Conservation (phyloP, 2,329 filamentous ascomycete genomes). For the Torrubiella hemipterigena region DNA sequence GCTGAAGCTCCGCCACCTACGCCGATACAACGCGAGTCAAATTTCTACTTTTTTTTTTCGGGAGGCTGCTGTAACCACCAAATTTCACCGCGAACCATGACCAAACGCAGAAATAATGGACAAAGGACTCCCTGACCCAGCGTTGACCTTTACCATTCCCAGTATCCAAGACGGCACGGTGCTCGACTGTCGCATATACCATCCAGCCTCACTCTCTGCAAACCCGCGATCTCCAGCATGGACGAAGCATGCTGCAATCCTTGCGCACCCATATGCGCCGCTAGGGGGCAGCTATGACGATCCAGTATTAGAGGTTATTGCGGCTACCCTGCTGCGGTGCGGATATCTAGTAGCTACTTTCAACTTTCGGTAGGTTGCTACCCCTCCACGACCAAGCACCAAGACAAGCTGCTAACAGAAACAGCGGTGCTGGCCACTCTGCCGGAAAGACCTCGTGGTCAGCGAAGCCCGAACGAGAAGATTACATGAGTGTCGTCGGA, state of each 20-base stretch:
- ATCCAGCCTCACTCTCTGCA: conserved; percentile 39
- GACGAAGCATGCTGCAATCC: conserved; percentile 1
- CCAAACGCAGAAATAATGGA: conserved; percentile 5
- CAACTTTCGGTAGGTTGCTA: conserved; percentile 63
- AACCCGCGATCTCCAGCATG: not conserved
- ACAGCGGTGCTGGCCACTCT: conserved; percentile 64
- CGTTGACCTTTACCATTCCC: conserved; percentile 63
- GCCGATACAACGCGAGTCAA: not conserved
- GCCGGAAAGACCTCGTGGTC: conserved; percentile 80
- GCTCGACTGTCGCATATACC: conserved; percentile 76
- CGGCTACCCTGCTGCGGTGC: conserved; percentile 49
- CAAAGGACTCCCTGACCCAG: conserved; percentile 43
- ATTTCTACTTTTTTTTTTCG: not conserved
- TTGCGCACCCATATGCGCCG: conserved; percentile 15
- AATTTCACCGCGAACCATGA: not conserved
- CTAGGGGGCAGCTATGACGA: conserved; percentile 81
- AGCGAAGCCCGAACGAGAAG: conserved; percentile 63
- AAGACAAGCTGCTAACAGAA: conserved; percentile 3
- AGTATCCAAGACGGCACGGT: conserved; percentile 67
- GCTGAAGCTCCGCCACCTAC: not conserved
- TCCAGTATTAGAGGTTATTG: conserved; percentile 57
- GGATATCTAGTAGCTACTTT: conserved; percentile 78
- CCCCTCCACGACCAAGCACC: not conserved
- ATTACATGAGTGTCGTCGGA: conserved; percentile 74
- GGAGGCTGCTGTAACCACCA: not conserved